Evolutionary conservation across 805 yeast species (phyloP).

Genomic region (Jamesozyma spencerorum): DNA sequence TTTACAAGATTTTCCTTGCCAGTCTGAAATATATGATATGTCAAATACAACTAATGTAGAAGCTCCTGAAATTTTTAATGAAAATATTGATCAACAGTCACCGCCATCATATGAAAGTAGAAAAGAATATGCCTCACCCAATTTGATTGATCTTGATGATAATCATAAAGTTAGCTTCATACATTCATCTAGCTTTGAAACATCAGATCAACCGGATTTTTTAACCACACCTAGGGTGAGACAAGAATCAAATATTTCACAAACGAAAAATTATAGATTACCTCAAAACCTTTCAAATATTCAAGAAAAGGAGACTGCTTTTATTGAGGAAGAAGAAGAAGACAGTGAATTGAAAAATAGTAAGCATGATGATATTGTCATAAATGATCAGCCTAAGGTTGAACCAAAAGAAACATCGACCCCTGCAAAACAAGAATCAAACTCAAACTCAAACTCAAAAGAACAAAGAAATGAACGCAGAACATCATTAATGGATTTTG

Average conservation of each 20-base stretch:
- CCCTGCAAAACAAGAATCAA: no score
- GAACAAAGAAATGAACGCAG: no score
- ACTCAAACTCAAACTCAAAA: not conserved
- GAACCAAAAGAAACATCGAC: no score
- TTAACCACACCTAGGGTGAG: conserved; percentile 21
- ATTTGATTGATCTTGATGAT: conserved; percentile 32
- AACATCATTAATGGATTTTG: no score
- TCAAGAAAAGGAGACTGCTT: conserved; percentile 1
- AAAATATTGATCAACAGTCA: not conserved
- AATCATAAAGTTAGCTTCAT: conserved; percentile 5
- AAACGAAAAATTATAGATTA: not conserved
- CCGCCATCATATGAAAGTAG: not conserved
- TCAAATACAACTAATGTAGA: not conserved
- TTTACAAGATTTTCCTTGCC: no score
- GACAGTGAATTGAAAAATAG: no score
- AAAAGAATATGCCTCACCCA: conserved; percentile 23
- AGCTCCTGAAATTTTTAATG: not conserved
- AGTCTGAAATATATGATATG: not conserved
- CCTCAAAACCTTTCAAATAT: conserved; percentile 2
- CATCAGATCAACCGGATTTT: conserved; percentile 25
- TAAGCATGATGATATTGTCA: no score
- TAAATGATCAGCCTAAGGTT: no score
- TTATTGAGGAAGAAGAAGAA: not conserved
- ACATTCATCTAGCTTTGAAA: not conserved
- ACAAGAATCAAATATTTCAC: not conserved